Conservation (phyloP, 768 basidiomycete genomes). For the Serendipita sp. region DNA sequence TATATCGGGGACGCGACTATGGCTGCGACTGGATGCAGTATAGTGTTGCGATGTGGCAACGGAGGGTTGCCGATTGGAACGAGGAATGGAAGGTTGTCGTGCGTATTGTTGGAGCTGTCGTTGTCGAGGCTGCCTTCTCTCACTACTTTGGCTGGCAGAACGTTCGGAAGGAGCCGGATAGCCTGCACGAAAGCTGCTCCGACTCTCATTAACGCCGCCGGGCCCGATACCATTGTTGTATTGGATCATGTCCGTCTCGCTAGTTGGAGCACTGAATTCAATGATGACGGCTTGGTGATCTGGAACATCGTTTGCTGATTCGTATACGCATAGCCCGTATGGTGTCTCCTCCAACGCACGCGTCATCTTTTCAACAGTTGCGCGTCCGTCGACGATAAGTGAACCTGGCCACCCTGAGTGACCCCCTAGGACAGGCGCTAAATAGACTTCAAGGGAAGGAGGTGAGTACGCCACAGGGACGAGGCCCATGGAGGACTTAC, state of each 20-base stretch:
- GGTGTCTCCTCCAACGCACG: constrained; percentile 51
- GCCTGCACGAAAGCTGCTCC: background rate
- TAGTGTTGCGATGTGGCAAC: background rate
- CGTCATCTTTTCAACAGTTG: constrained; percentile 76
- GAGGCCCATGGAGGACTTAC: constrained; percentile 24
- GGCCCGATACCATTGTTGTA: background rate
- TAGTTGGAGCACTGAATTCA: background rate
- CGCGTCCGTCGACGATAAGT: constrained; percentile 59
- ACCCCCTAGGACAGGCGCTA: constrained; percentile 50
- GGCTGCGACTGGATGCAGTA: background rate
- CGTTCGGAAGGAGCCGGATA: background rate
- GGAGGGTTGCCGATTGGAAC: no score
- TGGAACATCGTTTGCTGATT: constrained; percentile 70
- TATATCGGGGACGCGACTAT: background rate
- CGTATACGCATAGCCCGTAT: constrained; percentile 76
- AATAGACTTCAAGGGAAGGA: constrained; percentile 48
- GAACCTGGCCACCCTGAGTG: constrained; percentile 46
- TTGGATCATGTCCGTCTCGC: background rate
- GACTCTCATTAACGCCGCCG: background rate
- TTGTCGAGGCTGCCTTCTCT: background rate
- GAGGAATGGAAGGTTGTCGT: background rate
- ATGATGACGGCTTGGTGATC: constrained; percentile 43
- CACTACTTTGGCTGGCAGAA: background rate
- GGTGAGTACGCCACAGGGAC: background rate
- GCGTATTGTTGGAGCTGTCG: background rate